Conservation (phyloP, 176 grass and related monocot genomes). For the Phoenix roebelenii region DNA sequence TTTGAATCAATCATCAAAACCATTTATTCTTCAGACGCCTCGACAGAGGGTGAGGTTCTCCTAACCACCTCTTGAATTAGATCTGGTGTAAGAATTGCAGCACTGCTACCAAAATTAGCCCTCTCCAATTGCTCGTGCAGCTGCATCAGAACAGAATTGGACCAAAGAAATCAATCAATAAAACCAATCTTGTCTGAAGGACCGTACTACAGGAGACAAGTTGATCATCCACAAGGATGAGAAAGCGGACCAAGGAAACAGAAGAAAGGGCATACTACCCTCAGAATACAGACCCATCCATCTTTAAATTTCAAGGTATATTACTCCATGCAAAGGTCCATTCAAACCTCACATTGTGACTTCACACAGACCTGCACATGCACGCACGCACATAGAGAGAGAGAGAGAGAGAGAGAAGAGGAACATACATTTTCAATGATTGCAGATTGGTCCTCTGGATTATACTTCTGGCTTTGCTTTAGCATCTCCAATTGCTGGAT, state of each 20-base stretch:
- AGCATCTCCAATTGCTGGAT: slow-evolving; percentile 71
- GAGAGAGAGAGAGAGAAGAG: slow-evolving; percentile 12
- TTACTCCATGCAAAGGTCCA: no score
- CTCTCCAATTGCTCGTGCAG: slow-evolving; percentile 37
- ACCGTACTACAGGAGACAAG: no score
- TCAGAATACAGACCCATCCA: slow-evolving; percentile 51
- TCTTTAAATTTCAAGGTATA: slow-evolving; percentile 21
- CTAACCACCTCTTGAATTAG: slow-evolving; percentile 36
- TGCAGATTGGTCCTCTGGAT: slow-evolving; percentile 41
- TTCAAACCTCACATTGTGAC: no score
- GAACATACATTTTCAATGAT: slow-evolving; percentile 40
- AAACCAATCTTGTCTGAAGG: no score
- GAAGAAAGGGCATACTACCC: slow-evolving; percentile 27
- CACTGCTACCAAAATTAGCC: slow-evolving; percentile 43
- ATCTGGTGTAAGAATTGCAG: slow-evolving; percentile 32
- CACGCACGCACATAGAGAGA: background rate
- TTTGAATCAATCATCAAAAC: no score
- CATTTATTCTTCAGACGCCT: background rate
- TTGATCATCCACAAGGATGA: no score
- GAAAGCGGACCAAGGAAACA: no score
- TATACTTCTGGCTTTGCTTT: slow-evolving; percentile 47
- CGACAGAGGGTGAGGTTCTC: background rate
- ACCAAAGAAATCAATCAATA: no score
- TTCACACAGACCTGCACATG: background rate
- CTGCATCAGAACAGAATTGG: slow-evolving; percentile 21